Conservation (phyloP, 1,284 basidiomycete genomes). For the Ustilago xerochloae region DNA sequence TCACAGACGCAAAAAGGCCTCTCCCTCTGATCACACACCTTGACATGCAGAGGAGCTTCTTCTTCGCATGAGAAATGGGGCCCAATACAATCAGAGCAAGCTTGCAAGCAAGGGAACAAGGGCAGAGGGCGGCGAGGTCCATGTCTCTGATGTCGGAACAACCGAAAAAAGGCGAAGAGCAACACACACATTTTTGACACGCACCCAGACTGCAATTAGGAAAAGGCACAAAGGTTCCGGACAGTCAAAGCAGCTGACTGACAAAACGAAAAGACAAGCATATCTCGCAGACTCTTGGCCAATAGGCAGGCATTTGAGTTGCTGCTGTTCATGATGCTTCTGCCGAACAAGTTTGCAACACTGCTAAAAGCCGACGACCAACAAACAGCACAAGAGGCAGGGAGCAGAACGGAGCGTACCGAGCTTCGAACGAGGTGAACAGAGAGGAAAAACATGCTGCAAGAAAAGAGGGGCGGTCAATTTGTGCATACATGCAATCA, state of each 20-base stretch:
- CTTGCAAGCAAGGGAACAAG: neutral
- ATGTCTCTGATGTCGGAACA: conserved; percentile 19
- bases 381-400: neutral
- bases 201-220: neutral
- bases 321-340: too few species aligned
- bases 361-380: neutral
- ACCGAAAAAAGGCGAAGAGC: conserved; percentile 32
- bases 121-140: conserved; percentile 6
- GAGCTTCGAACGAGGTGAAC: conserved; percentile 12
- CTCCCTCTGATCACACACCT: neutral
- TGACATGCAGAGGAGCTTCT: neutral
- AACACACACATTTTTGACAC: neutral
- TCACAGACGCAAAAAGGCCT: conserved; percentile 7
- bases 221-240: neutral
- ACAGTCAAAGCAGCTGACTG: conserved; percentile 36
- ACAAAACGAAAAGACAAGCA: conserved; percentile 10
- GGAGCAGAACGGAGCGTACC: neutral
- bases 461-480: neutral
- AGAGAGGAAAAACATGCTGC: conserved; percentile 9
- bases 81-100: neutral
- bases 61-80: conserved; percentile 19
- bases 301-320: conserved; percentile 45
- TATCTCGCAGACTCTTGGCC: conserved; percentile 50
- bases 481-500: too few species aligned
- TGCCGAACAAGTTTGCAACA: conserved; percentile 22